Evolutionary conservation across 1,139 yeast genomes (phyloP).

Genomic region (Meyerozyma carpophila): DNA sequence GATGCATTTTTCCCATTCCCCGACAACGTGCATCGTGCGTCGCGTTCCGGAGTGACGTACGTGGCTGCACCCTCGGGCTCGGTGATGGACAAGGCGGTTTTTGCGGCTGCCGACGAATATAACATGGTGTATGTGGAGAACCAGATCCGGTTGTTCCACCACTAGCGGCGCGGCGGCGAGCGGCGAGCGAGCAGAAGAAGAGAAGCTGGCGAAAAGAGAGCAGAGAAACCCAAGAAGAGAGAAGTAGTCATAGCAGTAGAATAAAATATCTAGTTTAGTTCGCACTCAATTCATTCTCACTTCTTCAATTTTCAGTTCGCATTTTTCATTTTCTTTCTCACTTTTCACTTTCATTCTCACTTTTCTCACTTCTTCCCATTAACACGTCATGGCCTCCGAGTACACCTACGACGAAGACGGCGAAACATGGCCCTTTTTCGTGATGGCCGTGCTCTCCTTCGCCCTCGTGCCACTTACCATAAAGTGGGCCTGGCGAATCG

Average conservation of each 20-base stretch:
- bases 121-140: slow-evolving; percentile 15
- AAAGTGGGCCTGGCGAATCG: slow-evolving; percentile 30
- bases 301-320: no score
- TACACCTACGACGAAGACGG: slow-evolving; percentile 85
- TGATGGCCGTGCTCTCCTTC: slow-evolving; percentile 59
- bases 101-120: slow-evolving; percentile 23
- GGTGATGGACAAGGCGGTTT: slow-evolving; percentile 95
- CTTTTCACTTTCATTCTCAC: no score
- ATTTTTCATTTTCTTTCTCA: no score
- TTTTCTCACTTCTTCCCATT: not conserved
- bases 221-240: not conserved
- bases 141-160: slow-evolving; percentile 94
- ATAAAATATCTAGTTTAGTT: no score
- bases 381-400: slow-evolving; percentile 30
- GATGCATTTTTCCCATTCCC: slow-evolving; percentile 99
- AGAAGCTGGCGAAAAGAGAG: not conserved
- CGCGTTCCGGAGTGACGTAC: slow-evolving; percentile 89
- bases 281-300: not conserved
- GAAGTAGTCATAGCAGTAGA: not conserved
- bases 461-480: slow-evolving; percentile 69
- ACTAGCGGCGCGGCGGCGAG: slow-evolving; percentile 46
- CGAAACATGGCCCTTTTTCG: slow-evolving; percentile 95
- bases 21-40: slow-evolving; percentile 97
- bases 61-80: slow-evolving; percentile 97
- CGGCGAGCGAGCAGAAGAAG: not conserved